phyloP scores from a whole-genome alignment of 140 eudicot species.

The Flaveria floridana region DNA sequence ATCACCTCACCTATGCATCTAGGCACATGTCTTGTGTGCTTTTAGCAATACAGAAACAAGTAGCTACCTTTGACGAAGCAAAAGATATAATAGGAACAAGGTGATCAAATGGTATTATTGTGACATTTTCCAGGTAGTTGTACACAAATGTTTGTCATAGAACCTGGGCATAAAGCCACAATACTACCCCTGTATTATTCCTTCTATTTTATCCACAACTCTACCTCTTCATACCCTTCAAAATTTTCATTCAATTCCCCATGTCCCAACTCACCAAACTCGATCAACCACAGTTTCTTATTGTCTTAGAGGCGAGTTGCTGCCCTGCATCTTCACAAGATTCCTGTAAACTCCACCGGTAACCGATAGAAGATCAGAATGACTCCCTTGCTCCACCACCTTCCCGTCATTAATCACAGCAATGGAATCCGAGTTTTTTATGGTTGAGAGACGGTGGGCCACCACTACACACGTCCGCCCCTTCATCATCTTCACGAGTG shows the following conservation, averaged over 20 bases:
- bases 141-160: slow-evolving; percentile 3
- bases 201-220: slow-evolving; percentile 3
- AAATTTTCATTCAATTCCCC: neutral
- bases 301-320: slow-evolving; percentile 37
- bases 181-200: neutral
- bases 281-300: slow-evolving; percentile 3
- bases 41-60: neutral
- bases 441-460: slow-evolving; percentile 54
- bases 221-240: neutral
- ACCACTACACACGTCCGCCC: slow-evolving; percentile 48
- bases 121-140: slow-evolving; percentile 1
- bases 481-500: slow-evolving; percentile 49
- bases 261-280: neutral
- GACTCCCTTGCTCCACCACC: slow-evolving; percentile 51
- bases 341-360: slow-evolving; percentile 50
- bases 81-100: slow-evolving; percentile 1
- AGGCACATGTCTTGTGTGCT: neutral
- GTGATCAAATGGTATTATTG: neutral
- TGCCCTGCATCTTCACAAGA: slow-evolving; percentile 53
- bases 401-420: slow-evolving; percentile 47
- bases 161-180: neutral
- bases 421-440: slow-evolving; percentile 43
- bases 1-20: neutral
- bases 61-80: neutral
- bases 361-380: slow-evolving; percentile 46